These are phyloP conservation scores for Noccaea caerulescens DNA, from an alignment of 345 rosid species.

Conservation along the genomic window DNA sequence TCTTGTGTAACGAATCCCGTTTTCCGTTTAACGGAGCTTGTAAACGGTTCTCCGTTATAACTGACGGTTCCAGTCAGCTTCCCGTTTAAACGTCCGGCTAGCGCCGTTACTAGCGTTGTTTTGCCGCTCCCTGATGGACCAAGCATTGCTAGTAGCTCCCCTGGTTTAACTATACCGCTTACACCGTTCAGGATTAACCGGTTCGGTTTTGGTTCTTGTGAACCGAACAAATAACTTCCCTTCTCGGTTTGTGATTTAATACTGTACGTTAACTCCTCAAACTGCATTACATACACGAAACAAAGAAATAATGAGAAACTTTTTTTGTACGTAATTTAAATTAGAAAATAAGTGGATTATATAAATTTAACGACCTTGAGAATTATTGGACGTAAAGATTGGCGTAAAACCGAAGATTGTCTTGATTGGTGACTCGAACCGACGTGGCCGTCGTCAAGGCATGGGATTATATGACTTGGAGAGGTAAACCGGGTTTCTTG, in stretches of 20 bases:
- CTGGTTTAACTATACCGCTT: slow-evolving; percentile 80
- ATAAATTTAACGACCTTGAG: slow-evolving; percentile 57
- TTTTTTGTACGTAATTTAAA: background rate
- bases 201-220: slow-evolving; percentile 56
- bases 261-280: slow-evolving; percentile 70
- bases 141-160: slow-evolving; percentile 89
- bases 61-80: slow-evolving; percentile 69
- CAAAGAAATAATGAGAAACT: background rate
- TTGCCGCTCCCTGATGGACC: slow-evolving; percentile 98
- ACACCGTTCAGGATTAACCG: slow-evolving; percentile 71
- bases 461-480: slow-evolving; percentile 49
- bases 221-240: slow-evolving; percentile 43
- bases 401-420: slow-evolving; percentile 55
- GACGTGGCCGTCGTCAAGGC: slow-evolving; percentile 41
- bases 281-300: slow-evolving; percentile 51
- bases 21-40: slow-evolving; percentile 75
- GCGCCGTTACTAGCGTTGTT: slow-evolving; percentile 84
- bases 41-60: slow-evolving; percentile 66
- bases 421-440: slow-evolving; percentile 43
- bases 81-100: slow-evolving; percentile 74
- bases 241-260: slow-evolving; percentile 45
- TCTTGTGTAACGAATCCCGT: slow-evolving; percentile 88
- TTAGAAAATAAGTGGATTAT: background rate
- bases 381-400: slow-evolving; percentile 62
- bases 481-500: slow-evolving; percentile 56